A percentile compares a stretch with the other conserved stretches of the same genome.
phyloP scores from a whole-genome alignment of 306 rosid genomes.

The Lathyrus oleraceus region DNA sequence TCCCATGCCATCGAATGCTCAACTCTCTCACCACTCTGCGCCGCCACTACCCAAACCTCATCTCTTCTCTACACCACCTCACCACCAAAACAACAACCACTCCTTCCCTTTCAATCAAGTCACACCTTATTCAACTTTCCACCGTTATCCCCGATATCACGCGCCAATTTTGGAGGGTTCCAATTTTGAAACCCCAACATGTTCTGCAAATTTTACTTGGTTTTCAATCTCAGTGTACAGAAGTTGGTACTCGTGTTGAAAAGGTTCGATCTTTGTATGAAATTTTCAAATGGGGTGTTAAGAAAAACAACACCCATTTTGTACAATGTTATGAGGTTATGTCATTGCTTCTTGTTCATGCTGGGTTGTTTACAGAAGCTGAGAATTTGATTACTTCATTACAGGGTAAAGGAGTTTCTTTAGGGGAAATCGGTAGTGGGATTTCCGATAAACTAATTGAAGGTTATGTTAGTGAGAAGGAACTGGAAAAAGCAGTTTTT shows the following conservation, averaged over 20 bases:
- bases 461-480: slow-evolving; percentile 54
- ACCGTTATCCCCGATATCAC: slow-evolving; percentile 53
- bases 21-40: slow-evolving; percentile 35
- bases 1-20: slow-evolving; percentile 49
- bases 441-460: slow-evolving; percentile 49
- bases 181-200: slow-evolving; percentile 52
- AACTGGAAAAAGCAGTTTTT: slow-evolving; percentile 56
- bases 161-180: slow-evolving; percentile 62
- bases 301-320: slow-evolving; percentile 43
- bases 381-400: slow-evolving; percentile 57
- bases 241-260: slow-evolving; percentile 40
- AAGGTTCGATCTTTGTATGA: slow-evolving; percentile 68
- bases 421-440: slow-evolving; percentile 21
- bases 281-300: slow-evolving; percentile 59
- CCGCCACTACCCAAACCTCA: slow-evolving; percentile 32
- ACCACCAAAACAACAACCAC: slow-evolving; percentile 29
- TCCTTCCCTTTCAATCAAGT: slow-evolving; percentile 37
- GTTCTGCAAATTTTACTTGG: slow-evolving; percentile 58
- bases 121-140: slow-evolving; percentile 52
- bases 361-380: slow-evolving; percentile 59
- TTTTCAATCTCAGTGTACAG: slow-evolving; percentile 47
- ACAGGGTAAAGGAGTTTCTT: slow-evolving; percentile 47
- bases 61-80: slow-evolving; percentile 32
- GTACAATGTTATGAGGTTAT: slow-evolving; percentile 59
- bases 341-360: slow-evolving; percentile 67